Evolutionary conservation across 2,329 filamentous ascomycete species (phyloP).

Genomic region (Xylogone sp.): DNA sequence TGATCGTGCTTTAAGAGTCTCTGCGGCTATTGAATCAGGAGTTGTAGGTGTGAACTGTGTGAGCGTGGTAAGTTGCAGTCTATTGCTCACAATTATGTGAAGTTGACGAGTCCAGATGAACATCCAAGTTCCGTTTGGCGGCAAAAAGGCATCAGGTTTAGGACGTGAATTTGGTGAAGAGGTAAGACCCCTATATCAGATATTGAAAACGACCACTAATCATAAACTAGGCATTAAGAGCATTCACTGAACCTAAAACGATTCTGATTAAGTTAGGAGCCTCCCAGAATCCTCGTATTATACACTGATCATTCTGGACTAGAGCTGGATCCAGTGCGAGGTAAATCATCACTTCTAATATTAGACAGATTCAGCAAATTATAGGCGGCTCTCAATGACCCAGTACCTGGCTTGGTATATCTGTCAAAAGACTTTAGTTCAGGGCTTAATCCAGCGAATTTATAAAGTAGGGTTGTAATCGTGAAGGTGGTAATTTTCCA

Average conservation of each 20-base stretch:
- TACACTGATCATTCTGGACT: too few species aligned
- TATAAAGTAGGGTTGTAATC: too few species aligned
- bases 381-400: too few species aligned
- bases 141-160: conserved; percentile 71
- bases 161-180: conserved; percentile 64
- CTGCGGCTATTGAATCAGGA: conserved; percentile 56
- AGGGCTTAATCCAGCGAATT: too few species aligned
- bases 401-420: too few species aligned
- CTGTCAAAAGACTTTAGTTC: too few species aligned
- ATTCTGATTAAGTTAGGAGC: conserved; percentile 1
- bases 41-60: conserved; percentile 66
- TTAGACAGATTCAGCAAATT: too few species aligned
- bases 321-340: too few species aligned
- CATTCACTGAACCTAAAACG: conserved; percentile 1
- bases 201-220: not conserved
- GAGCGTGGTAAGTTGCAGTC: conserved; percentile 11
- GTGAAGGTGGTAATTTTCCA: too few species aligned
- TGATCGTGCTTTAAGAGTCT: conserved; percentile 54
- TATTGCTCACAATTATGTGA: not conserved
- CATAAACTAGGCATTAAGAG: not conserved
- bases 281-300: too few species aligned
- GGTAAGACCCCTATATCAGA: conserved; percentile 35
- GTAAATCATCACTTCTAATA: too few species aligned
- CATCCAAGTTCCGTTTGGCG: conserved; percentile 52
- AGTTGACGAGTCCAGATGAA: conserved; percentile 24